These are phyloP conservation scores for Chlorella vulgaris DNA, from an alignment of 139 green algal genomes.

Conservation along the genomic window DNA sequence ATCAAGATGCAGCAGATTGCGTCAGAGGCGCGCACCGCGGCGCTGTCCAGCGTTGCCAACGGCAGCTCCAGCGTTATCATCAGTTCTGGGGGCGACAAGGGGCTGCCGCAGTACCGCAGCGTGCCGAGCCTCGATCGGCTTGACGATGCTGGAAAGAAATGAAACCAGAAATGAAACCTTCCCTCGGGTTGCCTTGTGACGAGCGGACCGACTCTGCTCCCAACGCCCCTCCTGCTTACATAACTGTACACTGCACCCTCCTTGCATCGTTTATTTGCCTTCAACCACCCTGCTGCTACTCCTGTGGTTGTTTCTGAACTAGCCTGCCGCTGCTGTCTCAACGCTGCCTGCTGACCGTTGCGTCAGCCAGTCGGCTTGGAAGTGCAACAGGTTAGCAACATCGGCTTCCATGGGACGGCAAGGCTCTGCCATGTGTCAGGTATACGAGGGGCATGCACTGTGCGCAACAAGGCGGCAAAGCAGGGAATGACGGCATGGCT, in stretches of 20 bases:
- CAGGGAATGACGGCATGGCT: no score
- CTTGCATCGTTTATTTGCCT: no score
- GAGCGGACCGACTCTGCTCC: background rate
- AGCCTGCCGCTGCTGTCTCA: no score
- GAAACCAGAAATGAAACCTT: no score
- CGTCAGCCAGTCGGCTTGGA: background rate
- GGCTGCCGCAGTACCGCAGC: slow-evolving; percentile 6
- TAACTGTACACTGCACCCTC: no score
- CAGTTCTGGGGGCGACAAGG: background rate
- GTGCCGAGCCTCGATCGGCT: background rate
- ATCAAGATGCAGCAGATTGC: slow-evolving; percentile 71
- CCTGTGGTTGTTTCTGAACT: no score
- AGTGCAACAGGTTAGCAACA: background rate
- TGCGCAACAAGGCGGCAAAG: no score
- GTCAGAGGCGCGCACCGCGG: background rate
- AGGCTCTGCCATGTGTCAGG: no score
- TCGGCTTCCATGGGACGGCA: background rate
- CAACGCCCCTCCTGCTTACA: no score
- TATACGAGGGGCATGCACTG: no score
- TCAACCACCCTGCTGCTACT: no score
- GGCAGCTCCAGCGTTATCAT: background rate
- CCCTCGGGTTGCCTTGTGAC: background rate
- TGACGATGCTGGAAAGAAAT: background rate
- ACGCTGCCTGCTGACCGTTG: no score
- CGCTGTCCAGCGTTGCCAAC: background rate